Conservation (phyloP, 2,329 filamentous ascomycete genomes). For the Trichoderma sp. region DNA sequence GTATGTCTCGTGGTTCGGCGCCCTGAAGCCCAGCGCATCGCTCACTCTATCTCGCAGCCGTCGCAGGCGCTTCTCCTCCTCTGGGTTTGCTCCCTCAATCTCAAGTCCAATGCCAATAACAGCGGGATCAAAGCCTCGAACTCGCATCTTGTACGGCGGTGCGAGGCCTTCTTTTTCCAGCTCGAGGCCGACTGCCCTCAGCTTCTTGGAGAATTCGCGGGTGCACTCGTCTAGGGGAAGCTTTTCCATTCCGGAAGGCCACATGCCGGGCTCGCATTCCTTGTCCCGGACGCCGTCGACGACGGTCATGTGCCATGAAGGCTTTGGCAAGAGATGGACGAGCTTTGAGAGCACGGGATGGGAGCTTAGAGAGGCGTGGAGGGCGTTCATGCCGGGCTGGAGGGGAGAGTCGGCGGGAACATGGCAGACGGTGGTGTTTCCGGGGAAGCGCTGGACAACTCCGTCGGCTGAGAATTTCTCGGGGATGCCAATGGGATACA, state of each 20-base stretch:
- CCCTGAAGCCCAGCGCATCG: slow-evolving; percentile 25
- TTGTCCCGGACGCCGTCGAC: slow-evolving; percentile 27
- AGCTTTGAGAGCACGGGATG: slow-evolving; percentile 23
- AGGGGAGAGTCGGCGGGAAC: slow-evolving; percentile 21
- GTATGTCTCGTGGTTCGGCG: slow-evolving; percentile 29
- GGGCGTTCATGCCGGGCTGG: slow-evolving; percentile 16
- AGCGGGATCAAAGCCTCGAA: slow-evolving; percentile 4
- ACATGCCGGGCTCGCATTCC: slow-evolving; percentile 27
- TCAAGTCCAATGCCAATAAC: slow-evolving; percentile 24
- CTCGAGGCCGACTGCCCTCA: slow-evolving; percentile 18
- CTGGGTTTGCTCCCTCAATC: slow-evolving; percentile 26
- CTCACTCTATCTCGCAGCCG: slow-evolving; percentile 27
- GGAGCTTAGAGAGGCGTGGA: slow-evolving; percentile 24
- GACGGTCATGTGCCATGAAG: slow-evolving; percentile 31
- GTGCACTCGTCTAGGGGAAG: slow-evolving; percentile 23
- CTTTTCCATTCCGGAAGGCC: slow-evolving; percentile 25
- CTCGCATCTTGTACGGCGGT: slow-evolving; percentile 25
- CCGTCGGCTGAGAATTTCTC: slow-evolving; percentile 25
- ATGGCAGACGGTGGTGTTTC: slow-evolving; percentile 28
- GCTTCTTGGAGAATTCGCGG: slow-evolving; percentile 16
- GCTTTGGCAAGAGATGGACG: slow-evolving; percentile 24
- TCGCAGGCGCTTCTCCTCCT: slow-evolving; percentile 28
- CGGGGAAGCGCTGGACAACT: slow-evolving; percentile 23
- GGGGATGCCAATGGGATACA: slow-evolving; percentile 25
- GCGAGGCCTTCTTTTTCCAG: slow-evolving; percentile 23